Percentiles rank a stretch among this genome's conserved stretches.
These are phyloP conservation scores for Erysiphe neolycopersici DNA, from an alignment of 2,329 filamentous ascomycete genomes.

Conservation along the genomic window DNA sequence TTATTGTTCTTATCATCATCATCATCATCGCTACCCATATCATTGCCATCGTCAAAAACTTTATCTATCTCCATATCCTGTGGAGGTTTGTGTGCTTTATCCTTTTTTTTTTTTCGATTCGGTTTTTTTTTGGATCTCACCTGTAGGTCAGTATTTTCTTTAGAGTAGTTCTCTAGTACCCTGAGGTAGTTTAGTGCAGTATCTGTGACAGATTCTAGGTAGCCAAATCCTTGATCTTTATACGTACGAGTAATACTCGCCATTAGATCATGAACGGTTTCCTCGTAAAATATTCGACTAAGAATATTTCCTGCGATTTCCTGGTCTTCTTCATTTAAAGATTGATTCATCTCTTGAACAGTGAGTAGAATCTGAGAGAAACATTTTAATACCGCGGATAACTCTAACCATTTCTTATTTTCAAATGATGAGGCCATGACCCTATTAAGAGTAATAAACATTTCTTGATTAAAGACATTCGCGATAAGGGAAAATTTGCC, in stretches of 20 bases:
- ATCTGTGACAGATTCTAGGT: slow-evolving; percentile 77
- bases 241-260: slow-evolving; percentile 60
- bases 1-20: slow-evolving; percentile 16
- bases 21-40: slow-evolving; percentile 4
- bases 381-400: slow-evolving; percentile 73
- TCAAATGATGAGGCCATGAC: slow-evolving; percentile 57
- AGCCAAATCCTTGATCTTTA: slow-evolving; percentile 82
- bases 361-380: slow-evolving; percentile 87
- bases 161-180: slow-evolving; percentile 78
- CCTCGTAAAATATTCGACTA: slow-evolving; percentile 94
- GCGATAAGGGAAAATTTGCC: slow-evolving; percentile 73
- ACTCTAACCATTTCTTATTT: slow-evolving; percentile 62
- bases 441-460: slow-evolving; percentile 67
- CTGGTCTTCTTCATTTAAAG: slow-evolving; percentile 68
- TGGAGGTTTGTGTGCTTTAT: slow-evolving; percentile 15
- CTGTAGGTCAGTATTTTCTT: slow-evolving; percentile 84
- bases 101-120: slow-evolving; percentile 44
- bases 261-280: slow-evolving; percentile 72
- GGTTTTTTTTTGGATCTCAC: slow-evolving; percentile 56
- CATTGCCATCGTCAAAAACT: slow-evolving; percentile 14
- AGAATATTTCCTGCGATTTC: slow-evolving; percentile 96
- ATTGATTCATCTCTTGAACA: slow-evolving; percentile 74
- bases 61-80: slow-evolving; percentile 10
- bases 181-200: slow-evolving; percentile 75
- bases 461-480: slow-evolving; percentile 77